Evolutionary conservation across 208 protist genomes (phyloP), one percentile per base, ranked within the genome.

Genomic region (Wallacemonas rigidus): DNA sequence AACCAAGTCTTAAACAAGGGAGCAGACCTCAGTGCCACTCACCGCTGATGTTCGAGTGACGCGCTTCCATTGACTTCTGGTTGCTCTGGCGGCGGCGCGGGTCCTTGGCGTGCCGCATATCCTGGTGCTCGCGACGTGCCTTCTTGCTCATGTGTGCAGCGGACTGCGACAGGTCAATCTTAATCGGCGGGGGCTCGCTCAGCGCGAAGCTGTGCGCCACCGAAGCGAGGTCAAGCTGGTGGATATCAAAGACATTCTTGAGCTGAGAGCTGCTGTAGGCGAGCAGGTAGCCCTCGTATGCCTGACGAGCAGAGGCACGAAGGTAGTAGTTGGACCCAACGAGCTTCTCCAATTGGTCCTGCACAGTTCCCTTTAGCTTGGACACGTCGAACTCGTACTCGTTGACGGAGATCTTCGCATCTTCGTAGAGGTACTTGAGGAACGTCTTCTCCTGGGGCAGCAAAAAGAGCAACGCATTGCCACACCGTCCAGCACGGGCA

Each of bases 291-390:
- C 92, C 96, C 61, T 98, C 97, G 86, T 99, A 99, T 11, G 97
- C 99, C 73, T 99, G 98, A 26, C 93, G 85, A 8, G 98, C 98
- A 3, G 89, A 95, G 36, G 96, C 95, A 77, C 99, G 88, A 26
- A 99, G 87, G 85, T 99, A 99, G 87, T 99, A 99, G 88, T 99
- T 99, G 69, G 99, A 95, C 62, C 79, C 87, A 15, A 99, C 93
- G 1, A 99, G 82, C 73, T 98, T 91, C 83, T 99, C 98, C 54
- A 99, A 90, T 88, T 99, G 90, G 44, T 82, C 76, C 72, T 95
- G 85, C 43, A 98, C 82, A n/a, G 77, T 83, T 17, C 70, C 76
- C 55, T 98, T 97, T 36, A 99, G 89, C 85, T 99, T 99, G 62
- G 77, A 88, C 36, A 83, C 45, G 57, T 99, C 97, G 80, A 99